Evolutionary conservation across 257 asterid genomes (phyloP), one percentile per base, ranked within the genome.

Genomic region (Solanum ahanhuiri): DNA sequence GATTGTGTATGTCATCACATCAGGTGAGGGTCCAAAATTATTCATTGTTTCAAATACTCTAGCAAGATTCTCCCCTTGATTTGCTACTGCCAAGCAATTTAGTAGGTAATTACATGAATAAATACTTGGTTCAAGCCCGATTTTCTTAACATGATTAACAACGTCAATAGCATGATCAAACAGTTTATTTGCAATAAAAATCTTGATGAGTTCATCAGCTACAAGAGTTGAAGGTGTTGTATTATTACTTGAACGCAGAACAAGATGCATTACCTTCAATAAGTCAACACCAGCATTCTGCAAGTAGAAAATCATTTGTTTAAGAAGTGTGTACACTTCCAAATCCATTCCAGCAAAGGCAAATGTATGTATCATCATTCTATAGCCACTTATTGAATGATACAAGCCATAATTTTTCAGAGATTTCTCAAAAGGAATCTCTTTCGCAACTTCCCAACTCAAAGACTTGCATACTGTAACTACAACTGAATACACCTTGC

Each of bases 81-180:
- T 85, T 20, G 89, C 90, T 84, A 93, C 95, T 20, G 90, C 88
- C 87, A 93, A 89, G 71, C 94, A 90, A 83, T 94, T 94, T 54
- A 92, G 94, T 93, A 93, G 91, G 88, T 92, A 93, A 89, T 93
- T 93, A 89, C 94, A 91, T 1, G 97, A 85, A 8, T 87, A 90
- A 67, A 91, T 87, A 58, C 90, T 87, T 34, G 92, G 93, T 86
- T 82, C 88, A 73, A 90, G 45, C 82, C 94, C 94, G 70, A 87
- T 72, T 43, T 88, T 82, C 91, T 85, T 92, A 17, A 91, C 91
- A 75, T 75, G 92, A 23, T 48, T 31, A 86, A 89, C 86, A 8
- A 83, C 93, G 79, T 89, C 92, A 45, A 94, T 43, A 11, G 91
- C 96, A 57, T 89, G 86, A 85, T 90, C 94, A 83, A 93, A 85